Percentiles rank a stretch among this genome's conserved stretches.
These are phyloP conservation scores for Fusarium sp. DNA, from an alignment of 2,329 filamentous ascomycete species.

Conservation along the genomic window DNA sequence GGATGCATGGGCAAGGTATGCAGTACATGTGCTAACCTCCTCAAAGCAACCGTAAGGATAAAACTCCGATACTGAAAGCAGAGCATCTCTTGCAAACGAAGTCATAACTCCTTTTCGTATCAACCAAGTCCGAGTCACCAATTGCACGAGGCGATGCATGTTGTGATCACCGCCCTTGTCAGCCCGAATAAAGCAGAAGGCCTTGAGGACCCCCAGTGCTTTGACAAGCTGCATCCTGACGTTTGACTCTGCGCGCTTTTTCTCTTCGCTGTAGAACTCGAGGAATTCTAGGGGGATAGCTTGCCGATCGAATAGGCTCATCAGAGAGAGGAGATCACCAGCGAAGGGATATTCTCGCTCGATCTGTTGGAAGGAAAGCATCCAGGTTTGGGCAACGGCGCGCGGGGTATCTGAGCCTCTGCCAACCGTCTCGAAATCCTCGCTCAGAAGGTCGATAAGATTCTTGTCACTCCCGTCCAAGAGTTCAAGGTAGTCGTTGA, in stretches of 20 bases:
- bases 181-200: conserved; percentile 49
- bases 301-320: conserved; percentile 51
- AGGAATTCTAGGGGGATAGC: conserved; percentile 47
- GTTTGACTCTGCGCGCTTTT: rapidly evolving
- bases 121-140: conserved; percentile 52
- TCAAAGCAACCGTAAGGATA: conserved; percentile 44
- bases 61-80: conserved; percentile 30
- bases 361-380: conserved; percentile 54
- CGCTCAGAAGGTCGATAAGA: conserved; percentile 44
- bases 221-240: conserved; percentile 17
- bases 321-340: conserved; percentile 51
- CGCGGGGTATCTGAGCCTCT: conserved; percentile 47
- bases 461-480: conserved; percentile 32
- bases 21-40: conserved; percentile 25
- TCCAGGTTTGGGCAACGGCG: conserved; percentile 52
- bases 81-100: conserved; percentile 39
- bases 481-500: conserved; percentile 49
- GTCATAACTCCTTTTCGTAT: not conserved
- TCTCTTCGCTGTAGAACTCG: conserved; percentile 4
- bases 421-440: conserved; percentile 51
- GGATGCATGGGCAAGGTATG: conserved; percentile 47
- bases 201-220: conserved; percentile 38
- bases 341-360: conserved; percentile 42
- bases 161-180: conserved; percentile 33
- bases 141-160: conserved; percentile 55